A percentile compares a stretch with the other conserved stretches of the same genome.
These are phyloP conservation scores for Trametes cingulata DNA, from an alignment of 768 basidiomycete species.

Conservation along the genomic window DNA sequence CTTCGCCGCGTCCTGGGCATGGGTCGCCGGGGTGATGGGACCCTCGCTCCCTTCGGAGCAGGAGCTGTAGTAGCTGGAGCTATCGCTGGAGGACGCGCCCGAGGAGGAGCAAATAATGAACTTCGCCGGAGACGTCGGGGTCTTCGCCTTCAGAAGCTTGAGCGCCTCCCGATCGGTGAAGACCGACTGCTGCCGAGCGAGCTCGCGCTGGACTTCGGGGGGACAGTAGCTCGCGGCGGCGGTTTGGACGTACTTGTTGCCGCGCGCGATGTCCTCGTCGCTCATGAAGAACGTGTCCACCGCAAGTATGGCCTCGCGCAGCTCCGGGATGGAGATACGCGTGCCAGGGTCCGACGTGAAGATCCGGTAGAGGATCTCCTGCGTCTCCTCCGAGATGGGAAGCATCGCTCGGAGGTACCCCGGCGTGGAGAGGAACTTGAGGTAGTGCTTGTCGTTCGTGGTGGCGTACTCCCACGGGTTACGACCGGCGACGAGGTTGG, in stretches of 20 bases:
- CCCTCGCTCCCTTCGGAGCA: constrained; percentile 18
- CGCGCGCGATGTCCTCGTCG: constrained; percentile 44
- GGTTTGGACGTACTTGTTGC: constrained; percentile 29
- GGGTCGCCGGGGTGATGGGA: constrained; percentile 23
- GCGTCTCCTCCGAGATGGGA: constrained; percentile 49
- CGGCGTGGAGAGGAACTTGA: constrained; percentile 45
- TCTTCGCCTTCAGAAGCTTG: not conserved
- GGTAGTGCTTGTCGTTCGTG: constrained; percentile 48
- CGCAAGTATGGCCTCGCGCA: constrained; percentile 55
- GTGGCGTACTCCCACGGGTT: constrained; percentile 55
- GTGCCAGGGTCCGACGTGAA: constrained; percentile 64
- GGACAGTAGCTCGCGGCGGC: constrained; percentile 28
- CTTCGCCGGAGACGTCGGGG: not conserved
- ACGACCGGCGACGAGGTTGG: constrained; percentile 53
- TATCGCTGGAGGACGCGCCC: not conserved
- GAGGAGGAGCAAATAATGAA: constrained; percentile 13
- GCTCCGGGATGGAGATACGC: constrained; percentile 63
- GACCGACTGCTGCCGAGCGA: not conserved
- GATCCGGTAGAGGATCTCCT: constrained; percentile 50
- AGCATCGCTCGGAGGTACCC: constrained; percentile 50
- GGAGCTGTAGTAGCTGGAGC: not conserved
- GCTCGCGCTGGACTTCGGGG: not conserved
- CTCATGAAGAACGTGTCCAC: constrained; percentile 65
- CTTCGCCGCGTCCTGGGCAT: constrained; percentile 8
- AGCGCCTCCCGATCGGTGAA: not conserved